These are phyloP conservation scores for Leccinum fallax DNA, from an alignment of 1,284 basidiomycete genomes.

Conservation along the genomic window DNA sequence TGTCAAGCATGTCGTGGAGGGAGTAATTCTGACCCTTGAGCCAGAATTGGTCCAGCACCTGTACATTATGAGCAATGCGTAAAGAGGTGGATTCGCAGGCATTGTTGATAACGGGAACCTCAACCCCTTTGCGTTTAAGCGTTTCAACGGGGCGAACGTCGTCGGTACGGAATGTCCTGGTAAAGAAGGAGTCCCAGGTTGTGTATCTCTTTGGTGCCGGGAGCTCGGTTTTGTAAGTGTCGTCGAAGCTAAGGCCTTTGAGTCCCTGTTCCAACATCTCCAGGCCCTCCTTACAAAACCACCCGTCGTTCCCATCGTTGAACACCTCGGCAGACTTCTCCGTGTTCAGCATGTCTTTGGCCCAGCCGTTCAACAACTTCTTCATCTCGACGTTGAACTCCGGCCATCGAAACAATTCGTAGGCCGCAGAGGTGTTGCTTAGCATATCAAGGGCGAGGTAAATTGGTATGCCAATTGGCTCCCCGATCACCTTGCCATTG, in stretches of 20 bases:
- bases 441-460: conserved; percentile 28
- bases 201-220: background rate
- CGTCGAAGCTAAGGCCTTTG: background rate
- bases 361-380: conserved; percentile 10
- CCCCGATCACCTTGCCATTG: conserved; percentile 9
- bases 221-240: background rate
- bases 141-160: conserved; percentile 38
- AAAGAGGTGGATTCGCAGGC: conserved; percentile 51
- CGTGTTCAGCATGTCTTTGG: conserved; percentile 6
- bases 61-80: conserved; percentile 37
- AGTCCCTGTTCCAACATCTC: background rate
- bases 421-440: conserved; percentile 27
- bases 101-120: conserved; percentile 36
- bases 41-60: conserved; percentile 46
- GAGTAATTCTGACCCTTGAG: conserved; percentile 51
- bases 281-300: background rate
- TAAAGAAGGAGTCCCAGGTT: conserved; percentile 9
- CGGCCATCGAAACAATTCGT: conserved; percentile 19
- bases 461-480: conserved; percentile 24
- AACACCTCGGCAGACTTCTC: background rate
- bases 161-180: background rate
- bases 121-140: background rate
- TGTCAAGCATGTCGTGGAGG: conserved; percentile 39
- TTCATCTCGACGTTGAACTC: background rate
- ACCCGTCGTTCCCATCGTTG: background rate